Conservation (phyloP, 1,284 basidiomycete genomes). For the Cryptococcus amylolentus region DNA sequence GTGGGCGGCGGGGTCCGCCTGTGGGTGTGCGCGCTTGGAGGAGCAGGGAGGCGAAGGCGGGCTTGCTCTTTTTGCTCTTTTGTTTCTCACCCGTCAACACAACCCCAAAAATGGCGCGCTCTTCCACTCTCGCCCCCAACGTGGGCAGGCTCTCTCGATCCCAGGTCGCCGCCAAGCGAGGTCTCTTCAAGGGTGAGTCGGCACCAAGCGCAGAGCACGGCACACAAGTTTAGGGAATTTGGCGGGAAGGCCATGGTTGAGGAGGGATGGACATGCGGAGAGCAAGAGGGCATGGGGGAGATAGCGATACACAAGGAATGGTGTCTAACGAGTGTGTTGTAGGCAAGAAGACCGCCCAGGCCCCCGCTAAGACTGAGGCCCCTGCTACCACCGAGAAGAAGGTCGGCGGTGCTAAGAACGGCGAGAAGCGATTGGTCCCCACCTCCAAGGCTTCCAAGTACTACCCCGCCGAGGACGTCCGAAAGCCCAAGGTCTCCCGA, state of each 20-base stretch:
- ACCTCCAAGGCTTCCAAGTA: constrained; percentile 83
- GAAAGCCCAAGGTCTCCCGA: constrained; percentile 83
- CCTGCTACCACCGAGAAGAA: constrained; percentile 68
- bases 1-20: neutral
- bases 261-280: neutral
- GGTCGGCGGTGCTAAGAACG: constrained; percentile 88
- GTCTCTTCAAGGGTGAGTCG: constrained; percentile 56
- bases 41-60: neutral
- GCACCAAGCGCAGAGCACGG: neutral
- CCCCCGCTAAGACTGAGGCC: constrained; percentile 58
- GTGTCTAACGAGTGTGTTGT: constrained; percentile 5
- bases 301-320: neutral
- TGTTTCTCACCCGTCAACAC: constrained; percentile 18
- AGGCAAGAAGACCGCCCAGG: constrained; percentile 72
- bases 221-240: neutral
- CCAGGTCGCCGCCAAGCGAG: constrained; percentile 74
- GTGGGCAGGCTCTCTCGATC: constrained; percentile 81
- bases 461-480: constrained; percentile 96
- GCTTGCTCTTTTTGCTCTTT: neutral
- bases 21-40: neutral
- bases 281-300: neutral
- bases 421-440: constrained; percentile 77
- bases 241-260: neutral
- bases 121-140: constrained; percentile 76
- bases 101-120: constrained; percentile 71